phyloP scores from a whole-genome alignment of 495 filamentous ascomycete genomes.

The Sordaria brevicollis region DNA sequence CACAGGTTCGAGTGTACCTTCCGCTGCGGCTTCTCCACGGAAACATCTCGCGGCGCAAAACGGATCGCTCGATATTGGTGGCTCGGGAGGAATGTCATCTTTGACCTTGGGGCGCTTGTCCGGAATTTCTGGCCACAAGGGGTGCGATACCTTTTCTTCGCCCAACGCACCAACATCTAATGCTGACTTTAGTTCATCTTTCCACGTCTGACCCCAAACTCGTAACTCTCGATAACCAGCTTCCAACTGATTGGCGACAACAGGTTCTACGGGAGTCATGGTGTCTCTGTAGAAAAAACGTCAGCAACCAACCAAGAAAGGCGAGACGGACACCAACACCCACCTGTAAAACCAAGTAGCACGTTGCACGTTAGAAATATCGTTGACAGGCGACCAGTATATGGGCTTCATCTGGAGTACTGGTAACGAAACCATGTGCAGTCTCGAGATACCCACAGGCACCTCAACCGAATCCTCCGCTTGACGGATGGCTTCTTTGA shows the following conservation, averaged over 20 bases:
- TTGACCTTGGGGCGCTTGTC: slow-evolving; percentile 28
- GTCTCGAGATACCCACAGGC: slow-evolving; percentile 65
- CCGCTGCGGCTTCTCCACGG: slow-evolving; percentile 43
- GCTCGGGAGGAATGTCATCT: slow-evolving; percentile 25
- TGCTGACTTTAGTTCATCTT: slow-evolving; percentile 83
- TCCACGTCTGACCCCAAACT: slow-evolving; percentile 89
- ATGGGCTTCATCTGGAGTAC: slow-evolving; percentile 81
- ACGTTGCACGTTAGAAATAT: slow-evolving; percentile 69
- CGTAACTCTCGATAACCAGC: slow-evolving; percentile 75
- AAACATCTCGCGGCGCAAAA: slow-evolving; percentile 46
- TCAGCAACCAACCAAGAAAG: not conserved
- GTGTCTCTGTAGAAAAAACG: slow-evolving; percentile 48
- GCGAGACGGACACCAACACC: not conserved
- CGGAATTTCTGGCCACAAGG: slow-evolving; percentile 59
- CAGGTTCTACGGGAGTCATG: slow-evolving; percentile 78
- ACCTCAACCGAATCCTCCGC: slow-evolving; percentile 37
- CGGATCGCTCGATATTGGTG: slow-evolving; percentile 41
- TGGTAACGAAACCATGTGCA: slow-evolving; percentile 51
- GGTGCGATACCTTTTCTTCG: slow-evolving; percentile 80
- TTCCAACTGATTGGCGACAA: slow-evolving; percentile 88
- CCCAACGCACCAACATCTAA: slow-evolving; percentile 82
- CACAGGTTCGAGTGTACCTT: slow-evolving; percentile 35
- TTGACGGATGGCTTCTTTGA: not conserved
- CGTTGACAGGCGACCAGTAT: slow-evolving; percentile 95
- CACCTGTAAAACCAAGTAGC: slow-evolving; percentile 87